Conservation (phyloP, 2,329 filamentous ascomycete genomes). For the Xylariaceae sp. region DNA sequence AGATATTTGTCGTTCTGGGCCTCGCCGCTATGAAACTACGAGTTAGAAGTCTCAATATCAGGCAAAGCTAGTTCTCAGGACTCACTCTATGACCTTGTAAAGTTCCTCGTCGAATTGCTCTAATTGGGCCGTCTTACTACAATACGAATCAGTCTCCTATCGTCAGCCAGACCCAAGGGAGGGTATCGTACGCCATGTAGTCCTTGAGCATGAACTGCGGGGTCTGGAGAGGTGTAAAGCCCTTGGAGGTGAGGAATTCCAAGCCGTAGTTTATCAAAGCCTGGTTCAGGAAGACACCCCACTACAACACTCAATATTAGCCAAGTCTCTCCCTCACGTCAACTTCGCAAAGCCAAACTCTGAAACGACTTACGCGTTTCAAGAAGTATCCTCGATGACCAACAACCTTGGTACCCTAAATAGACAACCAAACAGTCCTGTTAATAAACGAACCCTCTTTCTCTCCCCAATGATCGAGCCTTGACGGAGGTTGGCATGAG, state of each 20-base stretch:
- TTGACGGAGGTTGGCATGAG: no score
- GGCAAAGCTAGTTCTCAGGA: background rate
- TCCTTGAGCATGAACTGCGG: slow-evolving; percentile 94
- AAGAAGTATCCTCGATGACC: slow-evolving; percentile 94
- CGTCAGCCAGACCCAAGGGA: background rate
- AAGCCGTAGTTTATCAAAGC: slow-evolving; percentile 94
- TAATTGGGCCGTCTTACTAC: slow-evolving; percentile 85
- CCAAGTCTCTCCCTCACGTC: no score
- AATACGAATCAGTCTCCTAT: background rate
- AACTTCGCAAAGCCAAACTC: no score
- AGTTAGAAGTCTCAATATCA: background rate
- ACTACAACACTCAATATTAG: slow-evolving; percentile 39
- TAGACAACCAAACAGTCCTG: no score
- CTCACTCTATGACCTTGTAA: slow-evolving; percentile 80
- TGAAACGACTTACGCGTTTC: slow-evolving; percentile 40
- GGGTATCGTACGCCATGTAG: slow-evolving; percentile 61
- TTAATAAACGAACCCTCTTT: no score
- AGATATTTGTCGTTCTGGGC: slow-evolving; percentile 81
- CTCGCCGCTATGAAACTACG: slow-evolving; percentile 49
- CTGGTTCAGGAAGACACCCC: slow-evolving; percentile 87
- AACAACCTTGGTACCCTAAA: slow-evolving; percentile 81
- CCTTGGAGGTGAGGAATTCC: slow-evolving; percentile 77
- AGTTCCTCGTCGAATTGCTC: slow-evolving; percentile 97
- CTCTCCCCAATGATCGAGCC: no score
- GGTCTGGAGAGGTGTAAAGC: slow-evolving; percentile 78